Evolutionary conservation across 345 rosid genomes (phyloP).

Genomic region (Lagerstroemia speciosa): DNA sequence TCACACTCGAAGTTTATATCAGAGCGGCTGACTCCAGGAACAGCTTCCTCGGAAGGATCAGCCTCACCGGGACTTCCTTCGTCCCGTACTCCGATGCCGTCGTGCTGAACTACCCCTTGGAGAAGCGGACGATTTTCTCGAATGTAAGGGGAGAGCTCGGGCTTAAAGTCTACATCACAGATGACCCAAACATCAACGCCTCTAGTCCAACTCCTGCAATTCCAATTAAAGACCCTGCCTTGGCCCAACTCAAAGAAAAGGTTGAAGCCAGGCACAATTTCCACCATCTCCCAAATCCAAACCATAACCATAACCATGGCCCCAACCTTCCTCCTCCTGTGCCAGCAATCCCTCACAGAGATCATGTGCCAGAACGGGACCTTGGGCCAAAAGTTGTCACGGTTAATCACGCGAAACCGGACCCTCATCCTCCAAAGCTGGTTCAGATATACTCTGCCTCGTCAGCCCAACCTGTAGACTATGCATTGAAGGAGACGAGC

Average conservation of each 20-base stretch:
- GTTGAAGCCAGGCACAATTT: constrained; percentile 46
- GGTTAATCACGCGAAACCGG: constrained; percentile 59
- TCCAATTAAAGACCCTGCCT: constrained; percentile 6
- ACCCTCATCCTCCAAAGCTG: constrained; percentile 56
- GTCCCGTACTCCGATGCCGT: constrained; percentile 84
- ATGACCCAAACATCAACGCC: constrained; percentile 60
- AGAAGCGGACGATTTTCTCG: constrained; percentile 82
- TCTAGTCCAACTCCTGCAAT: constrained; percentile 32
- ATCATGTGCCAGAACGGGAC: constrained; percentile 15
- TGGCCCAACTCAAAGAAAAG: constrained; percentile 14
- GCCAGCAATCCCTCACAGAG: constrained; percentile 42
- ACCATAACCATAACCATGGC: constrained; percentile 36
- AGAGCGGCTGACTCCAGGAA: constrained; percentile 51
- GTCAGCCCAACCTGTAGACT: constrained; percentile 69
- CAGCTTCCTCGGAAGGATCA: constrained; percentile 80
- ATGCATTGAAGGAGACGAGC: constrained; percentile 80
- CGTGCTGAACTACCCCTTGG: constrained; percentile 82
- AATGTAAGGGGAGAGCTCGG: constrained; percentile 95
- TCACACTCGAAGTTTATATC: constrained; percentile 60
- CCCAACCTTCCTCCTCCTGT: constrained; percentile 39
- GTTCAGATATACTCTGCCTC: constrained; percentile 60
- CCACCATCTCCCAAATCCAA: constrained; percentile 68
- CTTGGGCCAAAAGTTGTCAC: constrained; percentile 31
- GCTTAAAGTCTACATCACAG: constrained; percentile 70
- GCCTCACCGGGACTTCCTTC: constrained; percentile 70